Conservation (phyloP, 2,329 filamentous ascomycete genomes). For the Tolypocladium capitatum region DNA sequence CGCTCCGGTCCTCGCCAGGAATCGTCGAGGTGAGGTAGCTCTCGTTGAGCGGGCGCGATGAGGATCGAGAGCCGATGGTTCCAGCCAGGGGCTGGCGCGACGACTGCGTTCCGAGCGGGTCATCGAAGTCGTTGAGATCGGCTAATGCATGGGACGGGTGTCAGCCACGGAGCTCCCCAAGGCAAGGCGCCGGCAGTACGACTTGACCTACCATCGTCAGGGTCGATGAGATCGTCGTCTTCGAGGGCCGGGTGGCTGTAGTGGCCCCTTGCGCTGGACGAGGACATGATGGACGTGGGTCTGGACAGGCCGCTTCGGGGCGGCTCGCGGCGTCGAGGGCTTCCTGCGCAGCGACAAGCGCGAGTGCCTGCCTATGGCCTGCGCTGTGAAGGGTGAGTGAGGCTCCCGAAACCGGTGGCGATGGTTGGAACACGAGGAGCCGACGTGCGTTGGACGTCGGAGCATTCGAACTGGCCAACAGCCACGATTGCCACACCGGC, state of each 20-base stretch:
- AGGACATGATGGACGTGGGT: constrained; percentile 24
- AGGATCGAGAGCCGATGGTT: constrained; percentile 57
- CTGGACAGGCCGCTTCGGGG: background rate
- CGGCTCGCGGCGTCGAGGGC: background rate
- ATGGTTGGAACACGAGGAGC: background rate
- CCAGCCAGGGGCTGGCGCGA: constrained; percentile 72
- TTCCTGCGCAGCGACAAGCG: background rate
- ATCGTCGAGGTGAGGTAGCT: constrained; percentile 81
- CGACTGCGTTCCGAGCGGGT: constrained; percentile 57
- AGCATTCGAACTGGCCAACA: background rate
- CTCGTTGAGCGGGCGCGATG: constrained; percentile 49
- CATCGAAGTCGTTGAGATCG: constrained; percentile 85
- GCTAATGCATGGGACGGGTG: constrained; percentile 30
- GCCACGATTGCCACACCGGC: too few species aligned
- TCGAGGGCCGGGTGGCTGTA: constrained; percentile 48
- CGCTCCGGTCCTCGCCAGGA: constrained; percentile 81
- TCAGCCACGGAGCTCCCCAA: background rate
- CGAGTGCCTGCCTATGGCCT: background rate
- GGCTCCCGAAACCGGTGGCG: background rate
- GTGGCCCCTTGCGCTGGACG: constrained; percentile 37
- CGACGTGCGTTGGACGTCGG: background rate
- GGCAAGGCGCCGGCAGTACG: background rate
- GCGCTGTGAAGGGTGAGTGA: background rate
- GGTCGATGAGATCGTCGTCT: constrained; percentile 64
- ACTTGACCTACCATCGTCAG: constrained; percentile 52